Conservation (phyloP, 2,329 filamentous ascomycete species). For the Xylaria sp. region DNA sequence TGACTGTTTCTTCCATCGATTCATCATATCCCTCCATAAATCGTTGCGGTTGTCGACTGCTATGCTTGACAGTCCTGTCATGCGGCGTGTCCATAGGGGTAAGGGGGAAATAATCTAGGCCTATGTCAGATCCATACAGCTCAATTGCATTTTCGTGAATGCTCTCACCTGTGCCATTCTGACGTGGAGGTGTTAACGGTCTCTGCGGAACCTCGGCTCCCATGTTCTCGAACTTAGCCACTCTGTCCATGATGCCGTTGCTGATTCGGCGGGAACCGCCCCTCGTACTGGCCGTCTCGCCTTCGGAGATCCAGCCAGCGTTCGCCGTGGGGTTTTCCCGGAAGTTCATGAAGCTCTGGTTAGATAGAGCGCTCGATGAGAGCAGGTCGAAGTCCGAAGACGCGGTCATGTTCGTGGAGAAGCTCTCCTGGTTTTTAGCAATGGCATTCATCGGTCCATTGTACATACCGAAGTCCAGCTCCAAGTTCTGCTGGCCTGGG, state of each 20-base stretch:
- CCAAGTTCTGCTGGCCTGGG: constrained; percentile 35
- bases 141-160: background rate
- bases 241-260: constrained; percentile 63
- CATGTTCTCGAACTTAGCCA: constrained; percentile 61
- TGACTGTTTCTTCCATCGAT: constrained; percentile 68
- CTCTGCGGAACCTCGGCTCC: constrained; percentile 48
- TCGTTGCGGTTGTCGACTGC: constrained; percentile 47
- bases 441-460: constrained; percentile 47
- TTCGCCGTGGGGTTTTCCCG: constrained; percentile 48
- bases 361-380: constrained; percentile 49
- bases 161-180: constrained; percentile 61
- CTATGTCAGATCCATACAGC: constrained; percentile 24
- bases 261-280: constrained; percentile 56
- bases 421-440: constrained; percentile 50
- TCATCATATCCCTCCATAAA: constrained; percentile 66
- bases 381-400: constrained; percentile 56
- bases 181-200: constrained; percentile 65
- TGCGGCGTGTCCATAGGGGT: constrained; percentile 69
- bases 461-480: constrained; percentile 53
- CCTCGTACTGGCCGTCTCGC: constrained; percentile 47
- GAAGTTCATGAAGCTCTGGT: constrained; percentile 54
- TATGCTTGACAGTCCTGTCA: constrained; percentile 47
- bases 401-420: constrained; percentile 44
- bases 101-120: constrained; percentile 63
- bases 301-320: constrained; percentile 56